phyloP scores from a whole-genome alignment of 805 yeast genomes.

The Kuraishia cidri region DNA sequence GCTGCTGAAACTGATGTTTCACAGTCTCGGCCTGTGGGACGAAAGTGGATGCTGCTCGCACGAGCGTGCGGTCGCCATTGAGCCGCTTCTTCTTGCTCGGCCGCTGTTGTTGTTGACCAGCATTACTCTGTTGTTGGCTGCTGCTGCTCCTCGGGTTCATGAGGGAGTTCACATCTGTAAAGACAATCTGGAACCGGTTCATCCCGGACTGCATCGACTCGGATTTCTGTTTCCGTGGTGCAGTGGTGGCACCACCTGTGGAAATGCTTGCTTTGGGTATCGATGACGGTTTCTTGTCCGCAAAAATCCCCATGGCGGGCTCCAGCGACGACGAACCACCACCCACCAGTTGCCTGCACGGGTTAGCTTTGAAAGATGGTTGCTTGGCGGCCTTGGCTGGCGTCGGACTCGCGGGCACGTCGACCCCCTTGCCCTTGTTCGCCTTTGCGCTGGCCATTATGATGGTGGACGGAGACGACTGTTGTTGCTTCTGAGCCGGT shows the following conservation, averaged over 20 bases:
- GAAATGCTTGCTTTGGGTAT: too few relatives aligned
- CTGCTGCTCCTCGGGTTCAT: too few relatives aligned
- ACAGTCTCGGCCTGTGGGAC: too few relatives aligned
- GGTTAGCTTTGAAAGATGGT: neutral
- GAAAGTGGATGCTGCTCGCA: too few relatives aligned
- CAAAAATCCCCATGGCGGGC: constrained; percentile 22
- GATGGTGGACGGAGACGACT: constrained; percentile 24
- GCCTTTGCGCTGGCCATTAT: constrained; percentile 15
- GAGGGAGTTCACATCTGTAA: constrained; percentile 25
- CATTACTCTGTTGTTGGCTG: too few relatives aligned
- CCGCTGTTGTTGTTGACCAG: neutral
- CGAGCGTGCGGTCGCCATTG: neutral
- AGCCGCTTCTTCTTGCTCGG: neutral
- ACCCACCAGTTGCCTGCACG: neutral
- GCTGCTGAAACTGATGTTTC: too few relatives aligned
- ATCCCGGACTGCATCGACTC: constrained; percentile 26
- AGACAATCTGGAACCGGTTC: constrained; percentile 37
- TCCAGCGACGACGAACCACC: constrained; percentile 7
- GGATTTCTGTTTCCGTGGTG: constrained; percentile 5
- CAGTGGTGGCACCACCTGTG: too few relatives aligned
- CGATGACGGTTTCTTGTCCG: constrained; percentile 8
- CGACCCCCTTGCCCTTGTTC: constrained; percentile 1
- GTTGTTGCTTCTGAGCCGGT: neutral
- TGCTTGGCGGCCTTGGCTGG: constrained; percentile 3
- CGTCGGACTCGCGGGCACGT: constrained; percentile 3